Evolutionary conservation across 2,329 filamentous ascomycete genomes (phyloP).

Genomic region (Xylariaceae sp.): DNA sequence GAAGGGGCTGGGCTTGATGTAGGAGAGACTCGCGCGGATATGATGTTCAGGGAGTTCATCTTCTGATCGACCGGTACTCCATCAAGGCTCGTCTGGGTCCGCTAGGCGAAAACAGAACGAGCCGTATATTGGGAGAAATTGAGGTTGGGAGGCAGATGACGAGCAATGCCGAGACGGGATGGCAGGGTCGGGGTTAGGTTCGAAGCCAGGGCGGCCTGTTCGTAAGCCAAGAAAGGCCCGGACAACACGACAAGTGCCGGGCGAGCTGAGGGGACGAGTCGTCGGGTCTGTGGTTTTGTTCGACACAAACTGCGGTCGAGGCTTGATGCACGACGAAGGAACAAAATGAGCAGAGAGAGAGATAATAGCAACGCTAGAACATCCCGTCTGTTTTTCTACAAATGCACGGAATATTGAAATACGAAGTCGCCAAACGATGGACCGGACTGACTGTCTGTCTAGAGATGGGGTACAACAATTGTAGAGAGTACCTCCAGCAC

Average conservation of each 20-base stretch:
- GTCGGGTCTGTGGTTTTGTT: constrained; percentile 1
- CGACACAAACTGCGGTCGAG: background rate
- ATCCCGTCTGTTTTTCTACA: constrained; percentile 1
- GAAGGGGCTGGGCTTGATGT: constrained; percentile 51
- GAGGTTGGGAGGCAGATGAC: constrained; percentile 1
- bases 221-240: background rate
- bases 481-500: no score
- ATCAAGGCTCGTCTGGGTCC: constrained; percentile 37
- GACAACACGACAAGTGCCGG: background rate
- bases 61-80: constrained; percentile 51
- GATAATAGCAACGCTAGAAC: background rate
- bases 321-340: background rate
- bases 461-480: no score
- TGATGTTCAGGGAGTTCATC: constrained; percentile 97
- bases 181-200: background rate
- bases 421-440: background rate
- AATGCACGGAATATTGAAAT: background rate
- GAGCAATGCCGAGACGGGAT: background rate
- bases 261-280: background rate
- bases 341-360: background rate
- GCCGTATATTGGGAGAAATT: background rate
- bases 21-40: constrained; percentile 74
- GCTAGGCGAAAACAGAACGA: constrained; percentile 16
- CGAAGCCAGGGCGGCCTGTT: background rate
- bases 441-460: background rate